These are phyloP conservation scores for Solanum raphanifolium DNA, from an alignment of 257 asterid species.

Conservation along the genomic window DNA sequence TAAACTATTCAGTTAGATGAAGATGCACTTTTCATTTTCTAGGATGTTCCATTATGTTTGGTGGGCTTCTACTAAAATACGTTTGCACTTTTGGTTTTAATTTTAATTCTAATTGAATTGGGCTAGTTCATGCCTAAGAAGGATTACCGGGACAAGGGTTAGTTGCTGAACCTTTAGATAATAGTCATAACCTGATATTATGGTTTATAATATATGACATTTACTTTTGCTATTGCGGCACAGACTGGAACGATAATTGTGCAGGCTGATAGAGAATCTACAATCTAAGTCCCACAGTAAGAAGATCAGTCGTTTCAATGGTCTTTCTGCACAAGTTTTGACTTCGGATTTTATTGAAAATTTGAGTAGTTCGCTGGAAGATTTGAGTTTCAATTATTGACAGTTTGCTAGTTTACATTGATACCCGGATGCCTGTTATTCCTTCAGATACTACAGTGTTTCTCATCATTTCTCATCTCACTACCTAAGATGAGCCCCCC, in stretches of 20 bases:
- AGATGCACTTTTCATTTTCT: neutral
- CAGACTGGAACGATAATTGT: neutral
- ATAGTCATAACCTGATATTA: neutral
- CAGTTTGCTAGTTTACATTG: neutral
- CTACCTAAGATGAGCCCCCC: neutral
- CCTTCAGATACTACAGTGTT: neutral
- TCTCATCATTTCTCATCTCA: neutral
- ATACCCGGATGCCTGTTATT: neutral
- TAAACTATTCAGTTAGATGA: neutral
- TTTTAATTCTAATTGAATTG: neutral
- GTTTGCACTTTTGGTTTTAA: neutral
- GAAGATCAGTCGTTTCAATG: neutral
- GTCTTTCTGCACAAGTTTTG: neutral
- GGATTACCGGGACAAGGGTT: neutral
- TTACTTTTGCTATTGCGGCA: neutral
- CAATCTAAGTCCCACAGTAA: neutral
- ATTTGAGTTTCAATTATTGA: neutral
- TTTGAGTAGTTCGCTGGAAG: neutral
- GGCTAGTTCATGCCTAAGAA: neutral
- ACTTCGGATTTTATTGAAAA: neutral
- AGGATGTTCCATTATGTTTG: neutral
- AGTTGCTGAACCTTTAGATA: neutral
- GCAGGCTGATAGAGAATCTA: neutral
- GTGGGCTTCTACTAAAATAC: neutral
- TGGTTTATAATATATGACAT: neutral